Evolutionary conservation across 768 basidiomycete genomes (phyloP), one percentile per base, ranked within the genome.

Genomic region (Serendipita indica): DNA sequence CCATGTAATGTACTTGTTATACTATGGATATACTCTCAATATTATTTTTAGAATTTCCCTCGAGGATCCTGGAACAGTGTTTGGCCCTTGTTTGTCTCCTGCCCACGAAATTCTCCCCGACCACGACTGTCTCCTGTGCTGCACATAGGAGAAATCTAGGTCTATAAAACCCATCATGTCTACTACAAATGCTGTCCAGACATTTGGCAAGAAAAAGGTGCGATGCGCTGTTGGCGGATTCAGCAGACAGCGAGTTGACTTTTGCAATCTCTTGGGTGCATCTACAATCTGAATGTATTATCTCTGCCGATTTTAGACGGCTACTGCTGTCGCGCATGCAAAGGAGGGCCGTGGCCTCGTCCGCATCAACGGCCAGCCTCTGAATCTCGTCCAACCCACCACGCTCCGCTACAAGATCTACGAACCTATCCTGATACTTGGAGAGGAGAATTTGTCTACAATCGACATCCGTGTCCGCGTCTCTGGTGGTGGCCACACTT

Each of bases 161-260:
- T 22, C n/a, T 3, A 54, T 22, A 54, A 54, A 12, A 10, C 35
- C 49, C n/a, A 2, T 10, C 30, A 54, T 54, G 49, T 7, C 65
- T 64, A 68, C 66, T 66, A 72, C 74, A 64, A 89, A 89, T 77
- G 90, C 93, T 77, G 94, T 98, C 66, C 94, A 97, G 72, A 94
- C 90, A 63, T 98, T 98, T 76, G 94, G 94, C 74, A 98, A 98
- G 89, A 98, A 98, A 85, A 97, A 97, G 87, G 90, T 80, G 71
- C 63, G 81, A 64, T 10, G 1, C 10, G 49, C 10, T 54, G 22
- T 33, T 6, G 6, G 27, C 41, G 7, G 7, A 5, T 43, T 25
- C 5, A n/a, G 41, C 7, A 43, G 5, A n/a, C 41, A 43, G 7
- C 41, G 7, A 43, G 41, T 25, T 43, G 18, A 43, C 41, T 25